Conservation (phyloP, 495 filamentous ascomycete genomes). For the Geoglossum glabrum region DNA sequence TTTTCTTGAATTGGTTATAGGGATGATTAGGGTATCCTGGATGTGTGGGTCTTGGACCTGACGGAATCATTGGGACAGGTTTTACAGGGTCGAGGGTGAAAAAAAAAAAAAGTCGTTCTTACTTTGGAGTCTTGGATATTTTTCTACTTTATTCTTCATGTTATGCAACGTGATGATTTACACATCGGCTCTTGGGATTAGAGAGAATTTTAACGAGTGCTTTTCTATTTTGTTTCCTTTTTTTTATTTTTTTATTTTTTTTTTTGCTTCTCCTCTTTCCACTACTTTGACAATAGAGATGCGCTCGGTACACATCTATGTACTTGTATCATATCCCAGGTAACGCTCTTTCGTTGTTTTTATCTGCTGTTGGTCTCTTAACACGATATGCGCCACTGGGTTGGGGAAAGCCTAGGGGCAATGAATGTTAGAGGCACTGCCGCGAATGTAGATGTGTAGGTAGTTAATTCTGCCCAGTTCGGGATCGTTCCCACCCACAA, state of each 20-base stretch:
- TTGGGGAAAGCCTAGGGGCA: background rate
- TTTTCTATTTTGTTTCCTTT: too few species aligned
- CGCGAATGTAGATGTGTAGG: conserved; percentile 1
- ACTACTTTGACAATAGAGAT: background rate
- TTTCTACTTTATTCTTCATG: background rate
- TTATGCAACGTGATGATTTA: background rate
- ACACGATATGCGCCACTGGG: background rate
- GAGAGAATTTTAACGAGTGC: background rate
- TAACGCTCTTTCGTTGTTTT: background rate
- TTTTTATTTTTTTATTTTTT: too few species aligned
- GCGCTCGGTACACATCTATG: background rate
- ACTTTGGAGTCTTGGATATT: background rate
- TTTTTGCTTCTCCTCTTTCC: background rate
- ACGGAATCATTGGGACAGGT: background rate
- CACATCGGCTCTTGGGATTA: background rate
- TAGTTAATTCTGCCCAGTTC: background rate
- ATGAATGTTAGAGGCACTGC: background rate
- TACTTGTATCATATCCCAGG: background rate
- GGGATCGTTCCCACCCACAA: background rate
- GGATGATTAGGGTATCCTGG: background rate
- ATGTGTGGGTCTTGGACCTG: background rate
- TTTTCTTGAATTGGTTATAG: background rate
- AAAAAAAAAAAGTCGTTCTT: background rate
- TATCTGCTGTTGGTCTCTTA: background rate
- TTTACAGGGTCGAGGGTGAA: background rate